These are phyloP conservation scores for Acer campestre DNA, from an alignment of 345 rosid genomes.

Conservation along the genomic window DNA sequence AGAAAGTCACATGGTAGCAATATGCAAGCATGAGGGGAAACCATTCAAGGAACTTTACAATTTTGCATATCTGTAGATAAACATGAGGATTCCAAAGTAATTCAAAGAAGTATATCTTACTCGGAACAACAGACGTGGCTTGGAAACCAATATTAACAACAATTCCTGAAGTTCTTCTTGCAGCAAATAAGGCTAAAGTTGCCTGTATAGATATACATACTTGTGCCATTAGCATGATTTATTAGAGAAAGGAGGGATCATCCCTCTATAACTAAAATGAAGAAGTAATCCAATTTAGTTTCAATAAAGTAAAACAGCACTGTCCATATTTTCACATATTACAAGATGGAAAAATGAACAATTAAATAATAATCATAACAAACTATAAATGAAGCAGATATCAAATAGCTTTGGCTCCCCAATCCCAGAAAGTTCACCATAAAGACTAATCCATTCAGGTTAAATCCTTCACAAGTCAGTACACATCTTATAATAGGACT, in stretches of 20 bases:
- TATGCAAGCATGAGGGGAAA: background rate
- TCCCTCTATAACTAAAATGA: slow-evolving; percentile 4
- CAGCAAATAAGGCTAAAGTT: slow-evolving; percentile 79
- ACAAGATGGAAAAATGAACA: background rate
- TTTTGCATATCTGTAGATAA: background rate
- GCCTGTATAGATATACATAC: slow-evolving; percentile 53
- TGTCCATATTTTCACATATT: background rate
- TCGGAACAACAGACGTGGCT: slow-evolving; percentile 83
- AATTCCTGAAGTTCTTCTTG: slow-evolving; percentile 78
- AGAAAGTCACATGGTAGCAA: slow-evolving; percentile 1
- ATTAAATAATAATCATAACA: background rate
- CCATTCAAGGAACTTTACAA: slow-evolving; percentile 6
- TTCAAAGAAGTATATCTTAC: slow-evolving; percentile 41
- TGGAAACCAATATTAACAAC: slow-evolving; percentile 92
- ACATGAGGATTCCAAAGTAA: background rate
- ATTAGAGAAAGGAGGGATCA: background rate
- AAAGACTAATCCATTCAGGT: background rate
- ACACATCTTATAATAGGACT: background rate
- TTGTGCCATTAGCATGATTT: slow-evolving; percentile 10
- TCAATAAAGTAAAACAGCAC: background rate
- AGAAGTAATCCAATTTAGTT: slow-evolving; percentile 7
- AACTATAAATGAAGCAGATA: background rate
- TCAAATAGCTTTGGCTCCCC: background rate
- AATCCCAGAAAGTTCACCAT: background rate
- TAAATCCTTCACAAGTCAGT: background rate